Percentiles rank a stretch among this genome's conserved stretches.
phyloP scores from a whole-genome alignment of 2,329 filamentous ascomycete species.

The Plenodomus biglobosus region DNA sequence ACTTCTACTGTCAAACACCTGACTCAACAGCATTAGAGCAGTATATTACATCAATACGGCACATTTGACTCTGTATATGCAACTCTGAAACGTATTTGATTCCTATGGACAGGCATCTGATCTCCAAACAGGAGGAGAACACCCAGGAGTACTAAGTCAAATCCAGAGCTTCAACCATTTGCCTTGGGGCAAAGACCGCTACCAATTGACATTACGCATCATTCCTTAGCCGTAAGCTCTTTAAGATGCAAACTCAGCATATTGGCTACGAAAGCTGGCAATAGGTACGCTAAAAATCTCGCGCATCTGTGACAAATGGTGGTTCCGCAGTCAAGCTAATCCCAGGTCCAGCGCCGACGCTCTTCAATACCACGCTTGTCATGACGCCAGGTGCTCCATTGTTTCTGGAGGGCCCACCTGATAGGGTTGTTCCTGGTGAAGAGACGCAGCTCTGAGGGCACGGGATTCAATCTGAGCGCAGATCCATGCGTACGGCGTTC shows the following conservation, averaged over 20 bases:
- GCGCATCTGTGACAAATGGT: not conserved
- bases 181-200: not conserved
- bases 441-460: conserved; percentile 17
- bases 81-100: too few relatives aligned
- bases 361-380: conserved; percentile 12
- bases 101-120: too few relatives aligned
- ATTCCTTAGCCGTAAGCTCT: not conserved
- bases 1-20: too few relatives aligned
- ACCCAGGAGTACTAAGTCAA: too few relatives aligned
- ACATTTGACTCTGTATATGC: too few relatives aligned
- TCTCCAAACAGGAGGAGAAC: not conserved
- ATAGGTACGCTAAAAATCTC: not conserved
- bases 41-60: too few relatives aligned
- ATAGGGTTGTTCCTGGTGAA: not conserved
- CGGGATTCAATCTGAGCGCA: conserved; percentile 6
- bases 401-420: conserved; percentile 3
- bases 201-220: not conserved
- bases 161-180: not conserved
- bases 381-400: conserved; percentile 26
- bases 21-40: too few relatives aligned
- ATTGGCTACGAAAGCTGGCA: not conserved
- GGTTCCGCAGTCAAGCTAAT: not conserved
- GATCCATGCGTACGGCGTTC: conserved; percentile 13
- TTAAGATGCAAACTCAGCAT: not conserved
- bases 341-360: too few relatives aligned